Evolutionary conservation across 148 eudicot species (phyloP).

Genomic region (Vaccinium darrowii): DNA sequence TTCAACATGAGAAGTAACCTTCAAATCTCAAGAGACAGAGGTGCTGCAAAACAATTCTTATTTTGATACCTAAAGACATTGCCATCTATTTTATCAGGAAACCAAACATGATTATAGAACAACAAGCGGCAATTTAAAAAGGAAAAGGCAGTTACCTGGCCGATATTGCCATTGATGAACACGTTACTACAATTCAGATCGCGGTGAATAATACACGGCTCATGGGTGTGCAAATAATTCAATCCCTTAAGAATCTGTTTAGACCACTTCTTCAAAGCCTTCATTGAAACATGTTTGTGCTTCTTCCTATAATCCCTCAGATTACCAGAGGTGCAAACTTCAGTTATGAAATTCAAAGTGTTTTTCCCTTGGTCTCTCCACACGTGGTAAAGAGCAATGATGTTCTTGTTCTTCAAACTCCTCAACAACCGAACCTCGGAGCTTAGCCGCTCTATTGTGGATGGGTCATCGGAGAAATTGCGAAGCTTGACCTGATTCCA

Average conservation of each 20-base stretch:
- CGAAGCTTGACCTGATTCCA: slow-evolving; percentile 82
- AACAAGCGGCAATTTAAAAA: background rate
- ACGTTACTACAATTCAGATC: slow-evolving; percentile 83
- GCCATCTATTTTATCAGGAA: background rate
- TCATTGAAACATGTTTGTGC: slow-evolving; percentile 67
- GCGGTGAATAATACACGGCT: slow-evolving; percentile 77
- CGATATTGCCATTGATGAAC: slow-evolving; percentile 80
- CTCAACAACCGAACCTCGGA: slow-evolving; percentile 62
- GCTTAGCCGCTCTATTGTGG: slow-evolving; percentile 53
- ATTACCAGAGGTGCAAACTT: slow-evolving; percentile 75
- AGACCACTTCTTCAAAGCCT: slow-evolving; percentile 87
- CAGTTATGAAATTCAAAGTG: slow-evolving; percentile 76
- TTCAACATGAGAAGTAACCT: background rate
- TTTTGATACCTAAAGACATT: background rate
- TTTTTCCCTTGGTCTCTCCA: slow-evolving; percentile 52
- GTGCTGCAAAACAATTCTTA: background rate
- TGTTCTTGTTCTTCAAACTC: slow-evolving; percentile 56
- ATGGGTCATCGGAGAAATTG: slow-evolving; percentile 38
- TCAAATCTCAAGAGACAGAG: background rate
- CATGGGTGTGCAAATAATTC: slow-evolving; percentile 71
- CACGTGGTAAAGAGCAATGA: slow-evolving; percentile 46
- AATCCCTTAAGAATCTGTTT: slow-evolving; percentile 73
- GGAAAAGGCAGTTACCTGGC: slow-evolving; percentile 49
- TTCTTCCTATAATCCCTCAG: slow-evolving; percentile 78
- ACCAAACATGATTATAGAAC: background rate